phyloP scores from a whole-genome alignment of 2,329 filamentous ascomycete species.

The Calonectria ilicicola region DNA sequence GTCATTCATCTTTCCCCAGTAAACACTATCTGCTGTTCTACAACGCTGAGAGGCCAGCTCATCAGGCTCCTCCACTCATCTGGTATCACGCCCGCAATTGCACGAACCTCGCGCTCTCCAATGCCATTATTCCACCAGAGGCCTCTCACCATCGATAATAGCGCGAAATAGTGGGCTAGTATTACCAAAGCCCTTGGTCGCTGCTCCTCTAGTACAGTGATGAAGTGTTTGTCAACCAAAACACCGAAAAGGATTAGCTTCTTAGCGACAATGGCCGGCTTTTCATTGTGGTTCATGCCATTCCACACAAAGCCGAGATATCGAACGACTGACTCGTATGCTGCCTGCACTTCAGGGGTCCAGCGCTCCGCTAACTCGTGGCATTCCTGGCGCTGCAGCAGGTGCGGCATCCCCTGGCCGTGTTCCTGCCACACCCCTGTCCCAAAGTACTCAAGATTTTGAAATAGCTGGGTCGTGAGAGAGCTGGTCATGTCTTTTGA shows the following conservation, averaged over 20 bases:
- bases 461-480: neutral
- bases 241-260: slow-evolving; percentile 10
- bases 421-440: neutral
- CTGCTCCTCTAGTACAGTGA: slow-evolving; percentile 10
- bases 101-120: slow-evolving; percentile 9
- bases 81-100: slow-evolving; percentile 1
- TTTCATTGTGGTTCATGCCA: slow-evolving; percentile 12
- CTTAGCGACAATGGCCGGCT: neutral
- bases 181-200: slow-evolving; percentile 18
- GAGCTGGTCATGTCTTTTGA: neutral
- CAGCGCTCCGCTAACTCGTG: slow-evolving; percentile 5
- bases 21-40: slow-evolving; percentile 23
- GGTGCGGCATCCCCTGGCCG: slow-evolving; percentile 5
- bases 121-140: slow-evolving; percentile 15
- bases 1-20: neutral
- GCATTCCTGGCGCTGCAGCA: neutral
- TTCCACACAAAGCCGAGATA: slow-evolving; percentile 17
- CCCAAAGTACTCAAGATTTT: neutral
- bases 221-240: slow-evolving; percentile 13
- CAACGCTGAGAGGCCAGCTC: slow-evolving; percentile 19
- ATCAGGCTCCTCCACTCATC: slow-evolving; percentile 12
- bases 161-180: slow-evolving; percentile 20
- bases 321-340: slow-evolving; percentile 11
- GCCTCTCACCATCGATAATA: slow-evolving; percentile 14
- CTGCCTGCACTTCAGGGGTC: slow-evolving; percentile 5